These are phyloP conservation scores for Murraya koenigii DNA, from an alignment of 345 rosid genomes.

Conservation along the genomic window DNA sequence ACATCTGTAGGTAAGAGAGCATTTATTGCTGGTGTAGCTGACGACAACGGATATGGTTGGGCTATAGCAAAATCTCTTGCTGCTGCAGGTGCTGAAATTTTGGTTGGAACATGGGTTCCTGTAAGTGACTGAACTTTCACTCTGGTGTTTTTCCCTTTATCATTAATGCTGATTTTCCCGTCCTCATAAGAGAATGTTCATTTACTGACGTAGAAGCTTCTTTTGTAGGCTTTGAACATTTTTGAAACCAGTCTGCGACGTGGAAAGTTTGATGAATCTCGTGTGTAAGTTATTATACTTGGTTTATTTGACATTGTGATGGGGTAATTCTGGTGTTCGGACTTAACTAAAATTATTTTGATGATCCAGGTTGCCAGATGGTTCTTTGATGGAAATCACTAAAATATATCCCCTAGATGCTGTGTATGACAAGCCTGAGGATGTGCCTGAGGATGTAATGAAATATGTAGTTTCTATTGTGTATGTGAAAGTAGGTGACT, in stretches of 20 bases:
- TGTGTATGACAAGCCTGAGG: slow-evolving; percentile 73
- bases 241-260: slow-evolving; percentile 90
- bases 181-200: neutral
- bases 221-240: slow-evolving; percentile 83
- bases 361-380: slow-evolving; percentile 76
- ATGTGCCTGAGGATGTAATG: slow-evolving; percentile 92
- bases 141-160: neutral
- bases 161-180: neutral
- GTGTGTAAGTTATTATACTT: slow-evolving; percentile 56
- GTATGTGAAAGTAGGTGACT: neutral
- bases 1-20: slow-evolving; percentile 79
- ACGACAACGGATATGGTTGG: slow-evolving; percentile 99
- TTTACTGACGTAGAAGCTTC: slow-evolving; percentile 18
- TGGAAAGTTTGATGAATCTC: slow-evolving; percentile 92
- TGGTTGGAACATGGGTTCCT: slow-evolving; percentile 99
- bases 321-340: neutral
- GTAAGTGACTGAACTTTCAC: slow-evolving; percentile 41
- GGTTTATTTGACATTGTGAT: slow-evolving; percentile 7
- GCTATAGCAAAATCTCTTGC: slow-evolving; percentile 98
- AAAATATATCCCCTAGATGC: slow-evolving; percentile 96
- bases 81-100: slow-evolving; percentile 96
- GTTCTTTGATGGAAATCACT: slow-evolving; percentile 87
- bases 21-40: slow-evolving; percentile 96
- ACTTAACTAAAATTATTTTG: slow-evolving; percentile 9
- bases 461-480: slow-evolving; percentile 5